Base-by-base conservation (phyloP, 179 eudicot genomes). In the Amaranthus tricolor region DNA sequence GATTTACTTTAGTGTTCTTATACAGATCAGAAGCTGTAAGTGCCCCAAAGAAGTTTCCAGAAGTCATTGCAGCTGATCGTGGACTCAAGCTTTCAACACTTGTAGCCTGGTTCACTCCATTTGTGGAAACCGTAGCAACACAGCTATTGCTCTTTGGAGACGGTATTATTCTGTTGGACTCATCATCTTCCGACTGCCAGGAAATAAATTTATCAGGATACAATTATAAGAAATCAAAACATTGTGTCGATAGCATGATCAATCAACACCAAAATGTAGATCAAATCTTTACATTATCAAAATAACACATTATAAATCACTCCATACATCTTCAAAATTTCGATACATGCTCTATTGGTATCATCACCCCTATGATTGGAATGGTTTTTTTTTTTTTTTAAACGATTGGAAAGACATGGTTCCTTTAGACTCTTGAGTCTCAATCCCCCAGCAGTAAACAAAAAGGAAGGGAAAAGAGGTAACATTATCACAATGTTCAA, bases 11-110 rank as follows among this genome's bases (percentile, higher is more conserved):
- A 44, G 96, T 89, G 74, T 86, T 86, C 84, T 89, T 94, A 71
- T 94, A 94, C 66, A 90, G 86, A 62, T 94, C 91, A 11, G 98
- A 94, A 61, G 93, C 85, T 49, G 98, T 94, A 68, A 94, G 90
- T 9, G 88, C 81, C 62, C 91, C 94, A 54, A 94, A 92, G 84
- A 90, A 94, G 81, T 89, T 85, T 66, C 97, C 98, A 58, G 91
- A 82, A 49, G 84, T 92, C 64, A 88, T 85, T 58, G 94, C 90
- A 24, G 91, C 94, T 67, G 97, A 85, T 72, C 87, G 82, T 9
- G 96, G 96, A 75, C 97, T 88, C 70, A 85, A 66, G 81, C 78
- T 82, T 74, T 84, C 90, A 69, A 75, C 72, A 77, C 84, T 87
- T 62, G 78, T 50, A 44, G 89, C 82, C 56, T 82, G 85, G 66